Evolutionary conservation across 2,329 filamentous ascomycete species (phyloP).

Genomic region (Aspergillus uvarum): DNA sequence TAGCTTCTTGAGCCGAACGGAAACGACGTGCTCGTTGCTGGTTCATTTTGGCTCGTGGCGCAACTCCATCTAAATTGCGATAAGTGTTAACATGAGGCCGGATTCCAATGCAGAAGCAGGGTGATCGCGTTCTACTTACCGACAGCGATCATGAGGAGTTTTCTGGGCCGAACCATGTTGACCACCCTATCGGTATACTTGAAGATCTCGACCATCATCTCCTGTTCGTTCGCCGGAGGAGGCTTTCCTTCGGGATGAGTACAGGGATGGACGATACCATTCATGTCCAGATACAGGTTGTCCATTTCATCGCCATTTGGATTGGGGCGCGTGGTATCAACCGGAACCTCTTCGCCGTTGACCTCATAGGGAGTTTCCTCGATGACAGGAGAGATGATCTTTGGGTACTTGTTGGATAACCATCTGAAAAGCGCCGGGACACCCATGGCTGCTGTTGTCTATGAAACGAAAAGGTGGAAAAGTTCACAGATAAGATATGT

Average conservation of each 20-base stretch:
- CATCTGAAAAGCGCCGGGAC: conserved; percentile 94
- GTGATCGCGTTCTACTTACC: conserved; percentile 49
- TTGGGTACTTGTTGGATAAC: conserved; percentile 95
- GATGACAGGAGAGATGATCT: conserved; percentile 88
- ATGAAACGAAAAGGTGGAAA: background rate
- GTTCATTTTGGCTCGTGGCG: conserved; percentile 98
- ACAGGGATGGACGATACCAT: conserved; percentile 98
- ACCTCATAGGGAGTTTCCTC: conserved; percentile 81
- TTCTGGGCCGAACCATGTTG: conserved; percentile 96
- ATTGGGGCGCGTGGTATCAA: conserved; percentile 81
- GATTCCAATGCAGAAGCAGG: background rate
- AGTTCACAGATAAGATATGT: conserved; percentile 6
- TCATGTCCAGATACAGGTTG: conserved; percentile 98
- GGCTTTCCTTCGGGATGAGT: conserved; percentile 94
- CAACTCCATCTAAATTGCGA: conserved; percentile 77
- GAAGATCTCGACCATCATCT: conserved; percentile 99
- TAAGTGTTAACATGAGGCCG: conserved; percentile 1
- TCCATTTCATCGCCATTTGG: conserved; percentile 98
- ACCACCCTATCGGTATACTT: conserved; percentile 98
- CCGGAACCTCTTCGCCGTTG: conserved; percentile 79
- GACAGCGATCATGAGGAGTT: conserved; percentile 95
- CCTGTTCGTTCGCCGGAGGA: conserved; percentile 87
- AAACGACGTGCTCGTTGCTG: conserved; percentile 96
- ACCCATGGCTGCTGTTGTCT: conserved; percentile 63
- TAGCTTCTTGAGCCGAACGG: conserved; percentile 87